Base-by-base conservation (phyloP, 306 rosid species). In the Purshia tridentata region DNA sequence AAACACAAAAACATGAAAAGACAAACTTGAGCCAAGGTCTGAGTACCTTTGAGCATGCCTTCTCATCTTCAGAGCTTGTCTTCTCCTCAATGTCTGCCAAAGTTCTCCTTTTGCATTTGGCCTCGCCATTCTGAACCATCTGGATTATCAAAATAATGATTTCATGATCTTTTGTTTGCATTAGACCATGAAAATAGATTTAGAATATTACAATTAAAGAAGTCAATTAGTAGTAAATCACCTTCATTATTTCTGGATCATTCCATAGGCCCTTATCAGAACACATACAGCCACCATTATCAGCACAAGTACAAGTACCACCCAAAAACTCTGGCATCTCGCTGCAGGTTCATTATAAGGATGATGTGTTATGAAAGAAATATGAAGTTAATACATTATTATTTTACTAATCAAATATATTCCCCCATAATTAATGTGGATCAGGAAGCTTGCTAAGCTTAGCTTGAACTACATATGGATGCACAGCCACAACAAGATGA, bases 191-290 rank as follows among this genome's bases (percentile, higher is more conserved):
- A 11, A 53, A 6, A 59, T 6, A 39, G 6, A 51, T 8, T 29
- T 8, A 37, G 45, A 51, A 16, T 9, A 1, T 15, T 45, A 19
- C 20, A 48, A 68, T 18, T 37, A 50, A 35, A 46, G 39, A 51
- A 20, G n/a, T 12, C 2, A 37, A 6, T 19, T 37, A 22, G 54
- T 67, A 47, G 46, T 18, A 66, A 60, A 72, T 65, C 78, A 93
- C 98, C 97, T 86, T 89, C 23, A 78, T 23, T 39, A 87, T 85
- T 18, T 86, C 96, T 16, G 91, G 79, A 72, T 89, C 97, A 82
- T 93, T 90, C 97, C 98, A 93, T 35, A 97, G 98, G 44, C 98
- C 98, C 85, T 91, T 93, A 79, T 91, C 96, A 0, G 98, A 91
- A 72, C 86, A 83, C 93, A 91, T 85, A 73, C 98, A 93, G 8